Evolutionary conservation across 2,329 filamentous ascomycete genomes (phyloP), one percentile per base, ranked within the genome.

Genomic region (Waltergamsia citrina): DNA sequence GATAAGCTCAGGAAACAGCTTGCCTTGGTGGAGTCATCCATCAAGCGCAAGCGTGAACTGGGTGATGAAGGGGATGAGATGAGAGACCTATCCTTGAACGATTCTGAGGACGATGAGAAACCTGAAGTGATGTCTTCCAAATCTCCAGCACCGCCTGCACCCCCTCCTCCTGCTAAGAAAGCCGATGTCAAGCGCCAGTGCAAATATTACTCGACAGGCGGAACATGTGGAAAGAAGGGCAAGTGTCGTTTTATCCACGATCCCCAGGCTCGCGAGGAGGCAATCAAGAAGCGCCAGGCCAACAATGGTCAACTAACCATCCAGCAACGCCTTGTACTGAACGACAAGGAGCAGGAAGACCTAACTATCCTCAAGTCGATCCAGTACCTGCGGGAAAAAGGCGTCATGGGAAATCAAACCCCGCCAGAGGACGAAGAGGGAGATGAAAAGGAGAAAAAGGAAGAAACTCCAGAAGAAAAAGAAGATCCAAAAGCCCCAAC

Each of bases 211-310:
- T 78, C 76, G 25, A 81, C 76, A 34, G 77, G 77, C 43, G 77
- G 77, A 40, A 77, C 66, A 38, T 81, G 77, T 57, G 77, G 76
- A 34, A 81, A 81, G 67, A 79, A 79, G 69, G 74, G 74, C 74
- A 81, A 81, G 74, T 81, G 77, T 63, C 77, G 77, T 59, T 81
- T 81, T 58, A 74, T 79, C 42, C 77, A 81, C 53, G 77, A 81
- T 50, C 67, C 69, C 14, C 69, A 71, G 41, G 70, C 78, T 38
- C 67, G 77, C 44, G 73, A 77, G 47, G 72, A 72, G 43, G 76
- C 76, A 37, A 62, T 81, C 32, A 70, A 67, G 47, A 76, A 80
- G 50, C 70, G 75, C 38, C 74, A 77, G 46, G 65, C 67, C 46
- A 81, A 81, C 45, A 74, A 77, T 39, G 77, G 77, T 30, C 71